phyloP scores from a whole-genome alignment of 1,284 basidiomycete species.

The Apiotrichum sp. region DNA sequence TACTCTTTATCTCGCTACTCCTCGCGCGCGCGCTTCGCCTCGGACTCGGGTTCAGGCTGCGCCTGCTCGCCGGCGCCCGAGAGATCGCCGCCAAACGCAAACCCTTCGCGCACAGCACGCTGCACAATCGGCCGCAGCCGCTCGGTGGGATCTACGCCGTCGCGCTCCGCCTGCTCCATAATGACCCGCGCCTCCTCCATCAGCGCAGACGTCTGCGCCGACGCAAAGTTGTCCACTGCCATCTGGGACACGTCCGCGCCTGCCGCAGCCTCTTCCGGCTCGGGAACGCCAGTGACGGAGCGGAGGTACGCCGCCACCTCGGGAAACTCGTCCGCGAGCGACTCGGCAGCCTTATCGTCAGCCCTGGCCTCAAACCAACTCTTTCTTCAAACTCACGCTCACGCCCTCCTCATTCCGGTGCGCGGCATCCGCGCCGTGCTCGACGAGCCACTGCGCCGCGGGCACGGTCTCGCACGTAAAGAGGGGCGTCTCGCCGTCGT shows the following conservation, averaged over 20 bases:
- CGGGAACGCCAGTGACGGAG: constrained; percentile 54
- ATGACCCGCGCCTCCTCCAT: constrained; percentile 60
- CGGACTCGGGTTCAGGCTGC: constrained; percentile 50
- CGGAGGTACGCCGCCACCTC: constrained; percentile 65
- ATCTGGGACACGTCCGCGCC: constrained; percentile 56
- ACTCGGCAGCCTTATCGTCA: constrained; percentile 60
- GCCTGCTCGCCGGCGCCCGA: constrained; percentile 19
- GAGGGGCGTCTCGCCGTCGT: constrained; percentile 83
- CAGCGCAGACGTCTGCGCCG: constrained; percentile 62
- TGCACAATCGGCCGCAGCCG: constrained; percentile 39
- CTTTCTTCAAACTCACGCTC: constrained; percentile 54
- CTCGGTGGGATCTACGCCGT: constrained; percentile 42
- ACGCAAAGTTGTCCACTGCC: constrained; percentile 61
- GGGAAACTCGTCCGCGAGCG: constrained; percentile 65
- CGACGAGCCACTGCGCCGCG: constrained; percentile 70
- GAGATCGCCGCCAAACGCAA: constrained; percentile 22
- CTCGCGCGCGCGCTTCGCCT: constrained; percentile 3
- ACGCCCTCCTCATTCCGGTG: constrained; percentile 64
- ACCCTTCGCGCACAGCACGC: constrained; percentile 35
- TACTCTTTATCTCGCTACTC: not conserved
- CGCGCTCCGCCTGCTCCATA: constrained; percentile 39
- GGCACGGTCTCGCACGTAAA: constrained; percentile 79
- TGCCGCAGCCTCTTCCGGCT: not conserved
- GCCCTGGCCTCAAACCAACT: not conserved
- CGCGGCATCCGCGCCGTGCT: constrained; percentile 66